A percentile compares a stretch with the other conserved stretches of the same genome.
phyloP scores from a whole-genome alignment of 202 grass and related monocot genomes.

The Setaria italica region DNA sequence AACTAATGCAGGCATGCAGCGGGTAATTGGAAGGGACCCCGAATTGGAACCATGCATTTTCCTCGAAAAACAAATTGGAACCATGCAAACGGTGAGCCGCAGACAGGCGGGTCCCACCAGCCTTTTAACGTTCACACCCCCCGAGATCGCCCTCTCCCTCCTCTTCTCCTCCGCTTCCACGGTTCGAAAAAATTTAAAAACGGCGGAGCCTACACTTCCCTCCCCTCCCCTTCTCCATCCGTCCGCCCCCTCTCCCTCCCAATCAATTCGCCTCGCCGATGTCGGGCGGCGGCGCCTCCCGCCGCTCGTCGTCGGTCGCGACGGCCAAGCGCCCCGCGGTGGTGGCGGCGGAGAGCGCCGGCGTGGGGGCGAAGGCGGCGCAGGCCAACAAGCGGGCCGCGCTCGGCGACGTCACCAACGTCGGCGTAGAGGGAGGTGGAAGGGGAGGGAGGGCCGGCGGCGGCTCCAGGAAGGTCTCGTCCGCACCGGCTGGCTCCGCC shows the following conservation, averaged over 20 bases:
- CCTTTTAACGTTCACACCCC: background rate
- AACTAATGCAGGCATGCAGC: background rate
- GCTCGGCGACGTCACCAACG: slow-evolving; percentile 22
- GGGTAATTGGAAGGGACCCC: no score
- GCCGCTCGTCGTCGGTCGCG: background rate
- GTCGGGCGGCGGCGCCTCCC: slow-evolving; percentile 2
- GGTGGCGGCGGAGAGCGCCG: background rate
- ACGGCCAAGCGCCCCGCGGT: slow-evolving; percentile 20
- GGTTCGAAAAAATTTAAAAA: slow-evolving; percentile 1
- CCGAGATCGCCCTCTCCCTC: background rate
- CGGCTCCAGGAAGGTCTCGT: background rate
- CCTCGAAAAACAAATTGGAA: background rate
- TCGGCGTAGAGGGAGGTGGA: background rate
- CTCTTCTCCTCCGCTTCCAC: background rate
- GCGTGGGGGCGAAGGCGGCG: background rate
- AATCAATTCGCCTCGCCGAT: background rate
- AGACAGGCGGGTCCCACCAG: background rate
- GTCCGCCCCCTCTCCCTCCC: background rate
- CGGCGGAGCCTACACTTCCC: background rate
- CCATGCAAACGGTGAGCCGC: background rate
- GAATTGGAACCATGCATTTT: background rate
- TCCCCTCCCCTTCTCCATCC: background rate
- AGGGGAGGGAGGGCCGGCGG: background rate
- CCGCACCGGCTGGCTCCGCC: background rate
- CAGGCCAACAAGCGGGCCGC: slow-evolving; percentile 33